Evolutionary conservation across 108 stramenopile genomes (phyloP), one percentile per base, ranked within the genome.

Genomic region (Craspedostauros australis): DNA sequence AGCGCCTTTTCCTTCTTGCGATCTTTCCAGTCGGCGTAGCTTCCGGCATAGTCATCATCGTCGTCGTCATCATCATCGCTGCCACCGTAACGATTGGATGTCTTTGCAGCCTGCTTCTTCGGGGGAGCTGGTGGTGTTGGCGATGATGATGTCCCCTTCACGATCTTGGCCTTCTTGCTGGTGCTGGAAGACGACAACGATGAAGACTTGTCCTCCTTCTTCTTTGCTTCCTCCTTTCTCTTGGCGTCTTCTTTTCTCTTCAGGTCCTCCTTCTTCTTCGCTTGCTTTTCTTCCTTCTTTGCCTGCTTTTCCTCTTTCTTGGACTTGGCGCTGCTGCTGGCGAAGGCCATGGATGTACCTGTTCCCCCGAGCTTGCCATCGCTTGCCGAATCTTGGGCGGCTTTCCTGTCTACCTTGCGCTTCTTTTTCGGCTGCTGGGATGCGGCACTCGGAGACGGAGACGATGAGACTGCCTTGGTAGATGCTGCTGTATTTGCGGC

Each of bases 1-100:
- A 56, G 33, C 23, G 45, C 27, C 59, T 93, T 65, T 6, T 61
- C 70, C 30, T 81, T 68, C 47, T 68, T 68, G 19, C 67, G 38
- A 33, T 56, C 32, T 93, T 72, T 20, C 84, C 95, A 32, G 50
- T 41, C 61, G 76, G 79, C 51, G 96, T 98, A 55, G 55, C 78
- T 30, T 82, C 88, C 24, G 76, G 88, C 34, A 97, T 81, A 39
- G 87, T 93, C 43, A 96, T 76, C 29, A 57, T 72, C 43, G 68
- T 47, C 46, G 37, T 66, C 74, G 33, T 65, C 36, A 11, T 62
- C 59, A 18, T 65, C 57, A 6, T 59, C 50, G 9, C 49, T 11
- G 9, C 25, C 15, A 15, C 49, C 46, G 46, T 11, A 11, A 1
- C 23, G 9, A 30, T 54, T 21, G 30, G 21, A 63, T 27, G 3